Evolutionary conservation across 2,329 filamentous ascomycete species (phyloP).

Genomic region (Pyrenochaeta sp.): DNA sequence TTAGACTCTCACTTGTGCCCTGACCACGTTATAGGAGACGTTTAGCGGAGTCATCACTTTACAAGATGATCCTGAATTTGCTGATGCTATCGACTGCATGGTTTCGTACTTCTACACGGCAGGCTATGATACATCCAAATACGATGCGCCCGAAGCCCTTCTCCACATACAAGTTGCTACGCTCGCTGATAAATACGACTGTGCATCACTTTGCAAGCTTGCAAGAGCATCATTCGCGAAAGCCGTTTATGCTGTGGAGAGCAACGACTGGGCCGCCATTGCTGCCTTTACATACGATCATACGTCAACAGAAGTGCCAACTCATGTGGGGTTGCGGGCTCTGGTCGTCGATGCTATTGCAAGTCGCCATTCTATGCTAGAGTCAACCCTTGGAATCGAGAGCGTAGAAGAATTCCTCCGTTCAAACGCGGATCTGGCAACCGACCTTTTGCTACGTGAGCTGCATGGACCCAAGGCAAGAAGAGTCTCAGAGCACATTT

Average conservation of each 20-base stretch:
- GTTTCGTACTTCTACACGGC: slow-evolving; percentile 32
- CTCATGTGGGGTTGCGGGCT: slow-evolving; percentile 20
- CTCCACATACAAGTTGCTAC: slow-evolving; percentile 30
- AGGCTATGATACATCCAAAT: slow-evolving; percentile 17
- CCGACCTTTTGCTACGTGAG: slow-evolving; percentile 25
- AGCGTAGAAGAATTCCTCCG: slow-evolving; percentile 19
- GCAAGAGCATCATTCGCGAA: slow-evolving; percentile 22
- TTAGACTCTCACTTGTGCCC: no score
- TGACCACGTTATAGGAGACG: slow-evolving; percentile 15
- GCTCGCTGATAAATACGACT: slow-evolving; percentile 34
- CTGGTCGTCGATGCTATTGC: slow-evolving; percentile 16
- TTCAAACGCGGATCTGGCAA: slow-evolving; percentile 25
- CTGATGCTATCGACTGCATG: slow-evolving; percentile 33
- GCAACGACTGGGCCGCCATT: slow-evolving; percentile 23
- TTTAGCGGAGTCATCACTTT: slow-evolving; percentile 23
- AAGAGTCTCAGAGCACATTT: slow-evolving; percentile 12
- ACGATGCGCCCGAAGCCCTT: slow-evolving; percentile 18
- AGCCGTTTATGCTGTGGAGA: slow-evolving; percentile 12
- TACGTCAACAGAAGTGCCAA: slow-evolving; percentile 19
- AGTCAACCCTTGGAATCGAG: slow-evolving; percentile 11
- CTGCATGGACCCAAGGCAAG: slow-evolving; percentile 8
- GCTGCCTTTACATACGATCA: slow-evolving; percentile 28
- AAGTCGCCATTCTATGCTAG: slow-evolving; percentile 7
- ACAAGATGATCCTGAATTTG: slow-evolving; percentile 24
- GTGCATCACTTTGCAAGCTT: slow-evolving; percentile 27